phyloP scores from a whole-genome alignment of 163 green algal genomes.

The Smithsoniella earleae region DNA sequence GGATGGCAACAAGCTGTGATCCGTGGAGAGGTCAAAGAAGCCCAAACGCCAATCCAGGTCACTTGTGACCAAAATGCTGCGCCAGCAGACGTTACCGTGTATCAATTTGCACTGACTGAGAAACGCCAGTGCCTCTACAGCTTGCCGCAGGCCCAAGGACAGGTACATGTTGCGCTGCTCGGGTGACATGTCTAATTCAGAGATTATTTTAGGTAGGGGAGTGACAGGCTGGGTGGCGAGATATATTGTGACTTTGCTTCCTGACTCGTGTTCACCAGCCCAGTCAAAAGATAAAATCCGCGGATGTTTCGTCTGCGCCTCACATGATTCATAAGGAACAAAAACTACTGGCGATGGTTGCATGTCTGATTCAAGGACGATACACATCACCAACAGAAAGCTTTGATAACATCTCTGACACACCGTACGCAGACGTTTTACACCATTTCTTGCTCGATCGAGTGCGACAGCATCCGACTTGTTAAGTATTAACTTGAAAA shows the following conservation, averaged over 20 bases:
- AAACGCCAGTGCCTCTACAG: slow-evolving; percentile 86
- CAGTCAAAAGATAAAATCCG: slow-evolving; percentile 87
- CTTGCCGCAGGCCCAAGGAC: slow-evolving; percentile 77
- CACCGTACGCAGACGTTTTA: slow-evolving; percentile 76
- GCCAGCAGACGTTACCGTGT: slow-evolving; percentile 84
- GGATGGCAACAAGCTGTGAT: slow-evolving; percentile 45
- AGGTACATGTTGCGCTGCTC: slow-evolving; percentile 76
- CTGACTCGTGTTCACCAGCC: slow-evolving; percentile 72
- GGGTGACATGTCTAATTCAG: slow-evolving; percentile 56
- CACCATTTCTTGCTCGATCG: slow-evolving; percentile 64
- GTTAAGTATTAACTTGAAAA: slow-evolving; percentile 62
- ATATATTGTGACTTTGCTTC: slow-evolving; percentile 66
- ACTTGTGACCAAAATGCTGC: slow-evolving; percentile 78
- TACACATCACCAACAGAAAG: background rate
- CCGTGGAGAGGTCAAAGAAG: slow-evolving; percentile 83
- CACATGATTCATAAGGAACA: background rate
- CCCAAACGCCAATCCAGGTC: slow-evolving; percentile 91
- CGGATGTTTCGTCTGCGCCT: slow-evolving; percentile 79
- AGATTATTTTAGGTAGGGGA: slow-evolving; percentile 63
- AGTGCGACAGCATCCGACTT: slow-evolving; percentile 54
- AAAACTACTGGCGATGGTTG: too few species aligned
- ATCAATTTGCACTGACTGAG: slow-evolving; percentile 92
- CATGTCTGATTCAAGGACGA: background rate
- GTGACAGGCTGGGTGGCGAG: slow-evolving; percentile 86
- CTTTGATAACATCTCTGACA: background rate